Evolutionary conservation across 2,329 filamentous ascomycete species (phyloP).

Genomic region (Anthostomella pinea): DNA sequence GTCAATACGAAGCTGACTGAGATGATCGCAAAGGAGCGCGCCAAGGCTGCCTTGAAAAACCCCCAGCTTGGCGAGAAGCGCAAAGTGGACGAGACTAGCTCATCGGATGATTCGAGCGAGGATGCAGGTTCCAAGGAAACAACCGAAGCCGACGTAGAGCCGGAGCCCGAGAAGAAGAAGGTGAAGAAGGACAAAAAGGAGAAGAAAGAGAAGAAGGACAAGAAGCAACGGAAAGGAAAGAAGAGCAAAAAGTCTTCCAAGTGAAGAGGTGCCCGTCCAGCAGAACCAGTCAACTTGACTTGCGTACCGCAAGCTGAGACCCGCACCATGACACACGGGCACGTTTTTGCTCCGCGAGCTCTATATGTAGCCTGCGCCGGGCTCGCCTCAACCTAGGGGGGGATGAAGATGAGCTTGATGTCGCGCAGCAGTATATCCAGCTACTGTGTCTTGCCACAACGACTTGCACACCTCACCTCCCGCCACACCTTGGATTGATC

Average conservation of each 20-base stretch:
- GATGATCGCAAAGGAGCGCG: conserved; percentile 55
- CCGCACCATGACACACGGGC: too few relatives aligned
- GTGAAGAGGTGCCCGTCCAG: too few relatives aligned
- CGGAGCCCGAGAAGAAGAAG: conserved; percentile 38
- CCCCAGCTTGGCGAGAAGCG: conserved; percentile 35
- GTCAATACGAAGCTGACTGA: conserved; percentile 52
- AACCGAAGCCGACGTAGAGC: conserved; percentile 41
- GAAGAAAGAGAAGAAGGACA: conserved; percentile 33
- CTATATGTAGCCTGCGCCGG: too few relatives aligned
- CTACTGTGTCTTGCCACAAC: too few relatives aligned
- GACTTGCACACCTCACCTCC: too few relatives aligned
- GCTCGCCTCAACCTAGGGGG: too few relatives aligned
- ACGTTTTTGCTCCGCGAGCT: too few relatives aligned
- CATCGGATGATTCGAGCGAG: conserved; percentile 19
- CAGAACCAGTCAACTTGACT: too few relatives aligned
- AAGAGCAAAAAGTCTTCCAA: conserved; percentile 26
- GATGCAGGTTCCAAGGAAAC: conserved; percentile 18
- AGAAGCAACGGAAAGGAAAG: conserved; percentile 26
- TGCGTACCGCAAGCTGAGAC: too few relatives aligned
- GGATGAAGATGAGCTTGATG: too few relatives aligned
- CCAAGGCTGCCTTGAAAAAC: conserved; percentile 48
- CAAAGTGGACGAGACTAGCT: conserved; percentile 23
- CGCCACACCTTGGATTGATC: too few relatives aligned
- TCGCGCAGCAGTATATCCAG: too few relatives aligned
- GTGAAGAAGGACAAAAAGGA: conserved; percentile 37